A percentile compares a stretch with the other conserved stretches of the same genome.
phyloP scores from a whole-genome alignment of 2,329 filamentous ascomycete species.

The Venturia asperata region DNA sequence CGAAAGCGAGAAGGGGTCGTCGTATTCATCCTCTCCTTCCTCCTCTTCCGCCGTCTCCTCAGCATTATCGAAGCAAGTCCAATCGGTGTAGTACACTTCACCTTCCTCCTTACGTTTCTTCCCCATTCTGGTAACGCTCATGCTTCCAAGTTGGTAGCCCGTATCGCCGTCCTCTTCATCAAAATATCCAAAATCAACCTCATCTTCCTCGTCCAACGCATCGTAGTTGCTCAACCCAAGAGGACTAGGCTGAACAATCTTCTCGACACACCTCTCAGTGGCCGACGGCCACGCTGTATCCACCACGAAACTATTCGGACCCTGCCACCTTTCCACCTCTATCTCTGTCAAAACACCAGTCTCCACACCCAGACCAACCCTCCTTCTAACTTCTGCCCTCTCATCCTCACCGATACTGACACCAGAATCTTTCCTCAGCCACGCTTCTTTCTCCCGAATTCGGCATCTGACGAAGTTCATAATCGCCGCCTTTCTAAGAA shows the following conservation, averaged over 20 bases:
- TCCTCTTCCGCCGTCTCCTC: not conserved
- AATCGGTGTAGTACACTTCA: slow-evolving; percentile 16
- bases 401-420: slow-evolving; percentile 17
- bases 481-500: slow-evolving; percentile 58
- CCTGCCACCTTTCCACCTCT: slow-evolving; percentile 23
- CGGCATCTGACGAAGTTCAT: slow-evolving; percentile 51
- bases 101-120: slow-evolving; percentile 13
- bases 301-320: not conserved
- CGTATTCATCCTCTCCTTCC: slow-evolving; percentile 13
- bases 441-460: not conserved
- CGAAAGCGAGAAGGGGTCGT: slow-evolving; percentile 6
- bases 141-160: not conserved
- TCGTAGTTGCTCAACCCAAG: slow-evolving; percentile 40
- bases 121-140: not conserved
- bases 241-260: slow-evolving; percentile 31
- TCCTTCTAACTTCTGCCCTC: slow-evolving; percentile 7
- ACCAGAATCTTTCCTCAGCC: slow-evolving; percentile 18
- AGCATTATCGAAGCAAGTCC: slow-evolving; percentile 6
- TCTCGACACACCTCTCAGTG: not conserved
- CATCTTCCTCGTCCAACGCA: slow-evolving; percentile 35
- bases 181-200: slow-evolving; percentile 15
- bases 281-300: not conserved
- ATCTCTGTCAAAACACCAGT: slow-evolving; percentile 21
- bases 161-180: slow-evolving; percentile 14
- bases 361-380: not conserved